These are phyloP conservation scores for Penicillium hesseltinei DNA, from an alignment of 2,329 filamentous ascomycete genomes.

Conservation along the genomic window DNA sequence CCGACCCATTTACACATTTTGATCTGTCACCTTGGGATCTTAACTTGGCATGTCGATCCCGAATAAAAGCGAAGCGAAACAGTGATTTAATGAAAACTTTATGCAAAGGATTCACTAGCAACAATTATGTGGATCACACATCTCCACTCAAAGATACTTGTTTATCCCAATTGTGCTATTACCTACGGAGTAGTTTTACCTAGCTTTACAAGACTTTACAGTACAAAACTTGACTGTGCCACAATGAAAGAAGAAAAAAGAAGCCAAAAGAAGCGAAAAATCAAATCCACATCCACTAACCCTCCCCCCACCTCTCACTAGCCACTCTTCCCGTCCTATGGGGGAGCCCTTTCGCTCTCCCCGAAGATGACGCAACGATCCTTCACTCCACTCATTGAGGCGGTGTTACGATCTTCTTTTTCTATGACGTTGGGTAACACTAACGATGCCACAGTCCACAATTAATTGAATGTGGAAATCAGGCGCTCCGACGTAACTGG, in stretches of 20 bases:
- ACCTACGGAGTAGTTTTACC: not conserved
- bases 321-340: conserved; percentile 4
- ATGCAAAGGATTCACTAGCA: not conserved
- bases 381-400: conserved; percentile 4
- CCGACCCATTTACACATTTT: not conserved
- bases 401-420: conserved; percentile 3
- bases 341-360: not conserved
- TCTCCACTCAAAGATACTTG: not conserved
- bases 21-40: not conserved
- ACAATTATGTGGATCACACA: not conserved
- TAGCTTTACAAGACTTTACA: not conserved
- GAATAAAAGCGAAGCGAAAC: not conserved
- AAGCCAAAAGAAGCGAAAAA: not conserved
- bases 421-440: conserved; percentile 5
- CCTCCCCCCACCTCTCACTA: not conserved
- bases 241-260: not conserved
- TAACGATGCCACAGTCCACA: not conserved
- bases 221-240: not conserved
- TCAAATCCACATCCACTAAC: not conserved
- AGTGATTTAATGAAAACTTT: no score
- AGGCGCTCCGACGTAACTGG: not conserved
- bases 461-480: not conserved
- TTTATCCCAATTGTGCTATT: not conserved
- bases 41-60: conserved; percentile 3
- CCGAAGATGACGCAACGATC: conserved; percentile 1